These are phyloP conservation scores for Sporisorium exsertum DNA, from an alignment of 1,284 basidiomycete genomes.

Conservation along the genomic window DNA sequence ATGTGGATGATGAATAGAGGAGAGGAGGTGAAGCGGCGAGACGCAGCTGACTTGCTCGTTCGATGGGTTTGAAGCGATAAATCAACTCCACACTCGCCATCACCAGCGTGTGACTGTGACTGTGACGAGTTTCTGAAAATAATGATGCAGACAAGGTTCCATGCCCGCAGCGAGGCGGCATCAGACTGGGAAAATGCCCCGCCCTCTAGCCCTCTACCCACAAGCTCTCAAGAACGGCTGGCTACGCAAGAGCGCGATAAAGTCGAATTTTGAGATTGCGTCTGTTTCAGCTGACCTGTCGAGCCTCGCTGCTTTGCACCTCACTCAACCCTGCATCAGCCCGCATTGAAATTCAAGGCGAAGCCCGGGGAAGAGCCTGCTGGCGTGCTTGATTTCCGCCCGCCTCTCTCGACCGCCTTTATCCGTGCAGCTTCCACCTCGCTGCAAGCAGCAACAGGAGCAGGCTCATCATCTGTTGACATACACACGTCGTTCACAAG, in stretches of 20 bases:
- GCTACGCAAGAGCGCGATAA: background rate
- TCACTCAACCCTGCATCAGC: slow-evolving; percentile 19
- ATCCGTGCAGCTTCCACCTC: background rate
- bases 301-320: background rate
- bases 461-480: background rate
- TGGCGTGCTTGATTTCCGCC: background rate
- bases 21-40: background rate
- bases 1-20: slow-evolving; percentile 19
- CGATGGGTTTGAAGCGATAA: background rate
- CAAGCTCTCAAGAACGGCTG: too few species aligned
- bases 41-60: background rate
- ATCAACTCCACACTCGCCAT: slow-evolving; percentile 12
- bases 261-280: background rate
- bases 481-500: background rate
- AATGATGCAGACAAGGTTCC: background rate
- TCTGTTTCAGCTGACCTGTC: slow-evolving; percentile 3
- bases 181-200: slow-evolving; percentile 1
- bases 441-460: too few species aligned
- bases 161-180: slow-evolving; percentile 6
- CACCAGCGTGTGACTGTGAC: slow-evolving; percentile 16
- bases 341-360: background rate
- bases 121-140: background rate
- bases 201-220: background rate
- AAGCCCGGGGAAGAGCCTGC: background rate
- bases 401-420: background rate